Evolutionary conservation across 768 basidiomycete species (phyloP).

Genomic region (Tephrocybe sp.): DNA sequence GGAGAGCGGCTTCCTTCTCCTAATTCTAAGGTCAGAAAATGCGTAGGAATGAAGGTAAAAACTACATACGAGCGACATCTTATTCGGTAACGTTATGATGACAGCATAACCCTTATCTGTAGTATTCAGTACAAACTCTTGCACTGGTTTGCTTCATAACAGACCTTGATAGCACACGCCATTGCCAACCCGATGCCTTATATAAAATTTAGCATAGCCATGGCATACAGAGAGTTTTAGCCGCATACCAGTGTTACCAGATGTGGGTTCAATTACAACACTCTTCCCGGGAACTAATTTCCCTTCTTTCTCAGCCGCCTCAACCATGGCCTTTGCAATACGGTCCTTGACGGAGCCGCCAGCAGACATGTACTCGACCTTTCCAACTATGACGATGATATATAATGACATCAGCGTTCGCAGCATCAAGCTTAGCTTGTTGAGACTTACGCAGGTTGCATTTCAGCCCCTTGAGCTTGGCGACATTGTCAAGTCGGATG

Average conservation of each 20-base stretch:
- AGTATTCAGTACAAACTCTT: conserved; percentile 65
- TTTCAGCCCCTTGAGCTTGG: conserved; percentile 68
- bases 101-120: conserved; percentile 88
- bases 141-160: conserved; percentile 2
- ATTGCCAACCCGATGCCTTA: conserved; percentile 91
- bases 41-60: not conserved
- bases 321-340: conserved; percentile 95
- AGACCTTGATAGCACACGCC: conserved; percentile 92
- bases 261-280: conserved; percentile 93
- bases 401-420: not conserved
- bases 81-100: conserved; percentile 89
- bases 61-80: conserved; percentile 76
- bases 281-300: conserved; percentile 84
- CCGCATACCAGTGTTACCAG: conserved; percentile 84
- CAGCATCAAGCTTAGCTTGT: not conserved
- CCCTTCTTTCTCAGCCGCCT: conserved; percentile 89
- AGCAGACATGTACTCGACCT: conserved; percentile 86
- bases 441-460: conserved; percentile 82
- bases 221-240: conserved; percentile 1
- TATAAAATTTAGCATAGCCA: not conserved
- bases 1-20: conserved; percentile 93
- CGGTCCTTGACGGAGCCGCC: conserved; percentile 97
- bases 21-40: conserved; percentile 20
- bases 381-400: conserved; percentile 69
- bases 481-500: conserved; percentile 80